Evolutionary conservation across 352 stramenopile genomes (phyloP), one percentile per base, ranked within the genome.

Genomic region (Salisapilia sapeloensis): DNA sequence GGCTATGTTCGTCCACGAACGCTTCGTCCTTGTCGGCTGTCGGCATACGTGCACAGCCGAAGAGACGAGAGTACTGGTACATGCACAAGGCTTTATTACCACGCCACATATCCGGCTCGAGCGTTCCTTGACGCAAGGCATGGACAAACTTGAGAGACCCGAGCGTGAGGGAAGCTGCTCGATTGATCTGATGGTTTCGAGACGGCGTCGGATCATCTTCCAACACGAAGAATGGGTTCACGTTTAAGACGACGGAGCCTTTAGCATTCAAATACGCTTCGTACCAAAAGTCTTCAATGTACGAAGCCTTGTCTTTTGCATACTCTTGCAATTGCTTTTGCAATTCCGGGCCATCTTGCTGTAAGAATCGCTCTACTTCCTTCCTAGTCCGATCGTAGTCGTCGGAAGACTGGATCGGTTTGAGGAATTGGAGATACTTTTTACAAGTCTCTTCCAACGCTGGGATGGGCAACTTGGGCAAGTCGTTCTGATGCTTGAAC

Each of bases 211-310:
- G 69, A 46, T 93, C 78, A 48, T 90, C 75, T 39, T 96, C 84
- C 21, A 97, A 46, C 21, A 97, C 64, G 66, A 97, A 97, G 51
- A 95, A 97, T 19, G 92, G 89, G 53, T 98, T 98, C 14, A 97
- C 67, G 49, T 98, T 97, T 29, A 98, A 64, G 35, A 97, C 87
- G 8, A 97, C 81, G 6, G 66, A 87, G 29, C 55, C 78, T 52
- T 93, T 76, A 32, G 89, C 80, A 45, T 85, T 90, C 5, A 97
- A 52, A 51, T 98, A 98, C 20, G 82, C 71, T 40, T 97, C 92
- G 46, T 89, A 92, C 90, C 92, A 98, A 55, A 97, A 98, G 49
- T 95, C 87, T 37, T 89, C 74, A 31, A 89, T 89, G 54, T 70
- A 89, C 24, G 56, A 78, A 34, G 60, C 56, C 50, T 84, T 80